Evolutionary conservation across 192 early-diverging fungal genomes (phyloP), one percentile per base, ranked within the genome.

Genomic region (Geosiphon pyriformis): DNA sequence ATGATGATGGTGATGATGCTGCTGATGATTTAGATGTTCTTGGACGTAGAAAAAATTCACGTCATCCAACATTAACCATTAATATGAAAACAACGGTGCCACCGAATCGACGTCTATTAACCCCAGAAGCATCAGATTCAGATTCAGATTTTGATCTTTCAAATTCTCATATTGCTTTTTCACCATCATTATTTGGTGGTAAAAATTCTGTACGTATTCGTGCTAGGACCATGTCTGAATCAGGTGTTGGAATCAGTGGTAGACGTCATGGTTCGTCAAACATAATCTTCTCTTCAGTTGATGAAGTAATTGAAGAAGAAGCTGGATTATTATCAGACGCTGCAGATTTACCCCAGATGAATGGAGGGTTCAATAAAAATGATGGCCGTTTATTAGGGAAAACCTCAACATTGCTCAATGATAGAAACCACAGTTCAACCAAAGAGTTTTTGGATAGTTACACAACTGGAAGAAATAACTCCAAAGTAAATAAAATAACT

Each of bases 61-160:
- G 54, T 33, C 52, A 66, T 25, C 64, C 25, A 23, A 3, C 33
- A 10, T 53, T 57, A 42, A 57, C 54, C 6, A 57, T 67, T 29
- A 52, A 67, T 56, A 67, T 25, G 1, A 67, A 67, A 57, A 20
- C 65, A 31, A 23, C 33, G 2, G 35, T 54, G 47, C 1, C 33
- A 15, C 8, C 53, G 4, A 23, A 50, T 30, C 53, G 53, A 26
- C 65, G 65, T 46, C 27, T 57, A 47, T 37, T 67, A 2, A 67
- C 65, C 0, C 65, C 65, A 18, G 65, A 67, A 48, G 55, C 65
- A 17, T 67, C 65, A 7, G 65, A 67, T 67, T 67, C 65, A 7
- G 65, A 67, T 67, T 67, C 65, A 6, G 65, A 67, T 57, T 67
- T 67, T 55, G 65, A 67, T 57, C 33, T 67, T 18, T 46, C 54